Conservation (phyloP, 768 basidiomycete species). For the Lentinula sp. region DNA sequence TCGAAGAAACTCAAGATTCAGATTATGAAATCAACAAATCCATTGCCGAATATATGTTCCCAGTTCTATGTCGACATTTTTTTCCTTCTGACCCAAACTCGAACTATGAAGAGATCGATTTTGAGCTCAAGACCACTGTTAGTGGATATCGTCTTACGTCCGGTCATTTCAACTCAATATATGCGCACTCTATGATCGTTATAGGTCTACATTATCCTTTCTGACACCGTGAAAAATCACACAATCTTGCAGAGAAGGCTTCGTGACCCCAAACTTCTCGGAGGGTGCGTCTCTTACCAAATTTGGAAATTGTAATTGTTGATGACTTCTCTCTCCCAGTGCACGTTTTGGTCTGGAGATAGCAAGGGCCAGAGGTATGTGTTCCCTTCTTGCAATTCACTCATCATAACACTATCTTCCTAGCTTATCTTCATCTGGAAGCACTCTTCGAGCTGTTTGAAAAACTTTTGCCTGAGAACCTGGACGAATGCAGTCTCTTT, state of each 20-base stretch:
- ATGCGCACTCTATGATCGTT: constrained; percentile 7
- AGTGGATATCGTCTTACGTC: not conserved
- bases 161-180: constrained; percentile 12
- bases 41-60: constrained; percentile 21
- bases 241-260: constrained; percentile 38
- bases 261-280: constrained; percentile 35
- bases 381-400: not conserved
- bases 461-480: constrained; percentile 39
- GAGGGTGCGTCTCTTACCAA: constrained; percentile 34
- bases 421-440: constrained; percentile 56
- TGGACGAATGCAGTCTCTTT: constrained; percentile 37
- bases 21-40: constrained; percentile 9
- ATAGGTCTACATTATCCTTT: constrained; percentile 50
- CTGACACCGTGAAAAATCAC: constrained; percentile 37
- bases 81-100: constrained; percentile 16
- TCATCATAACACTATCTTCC: not conserved
- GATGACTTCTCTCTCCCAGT: constrained; percentile 18
- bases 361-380: constrained; percentile 39
- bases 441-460: constrained; percentile 52
- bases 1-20: constrained; percentile 7
- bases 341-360: constrained; percentile 42
- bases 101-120: constrained; percentile 9
- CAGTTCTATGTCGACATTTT: constrained; percentile 30
- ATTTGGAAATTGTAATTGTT: not conserved
- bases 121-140: constrained; percentile 24